Evolutionary conservation across 2,329 filamentous ascomycete species (phyloP), one percentile per base, ranked within the genome.

Genomic region (Fusarium armeniacum): DNA sequence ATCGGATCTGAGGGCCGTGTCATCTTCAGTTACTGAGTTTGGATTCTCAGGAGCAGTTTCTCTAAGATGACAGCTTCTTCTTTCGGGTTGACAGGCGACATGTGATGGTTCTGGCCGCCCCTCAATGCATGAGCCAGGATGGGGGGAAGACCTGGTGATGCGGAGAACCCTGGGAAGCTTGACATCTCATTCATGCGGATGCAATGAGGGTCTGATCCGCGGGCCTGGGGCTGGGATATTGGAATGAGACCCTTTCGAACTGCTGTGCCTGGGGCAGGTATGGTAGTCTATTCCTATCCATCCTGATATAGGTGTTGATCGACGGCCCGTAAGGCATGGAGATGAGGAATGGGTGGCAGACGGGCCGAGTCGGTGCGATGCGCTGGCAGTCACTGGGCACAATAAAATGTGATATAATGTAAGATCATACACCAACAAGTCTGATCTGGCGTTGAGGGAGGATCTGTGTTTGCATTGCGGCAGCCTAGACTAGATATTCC

Each of bases 1-100:
- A 54, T 57, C 69, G 71, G 71, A 70, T 71, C 59, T 51, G 58
- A 73, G 71, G 71, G 50, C 69, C 71, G 67, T 47, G 58, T 16
- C 40, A 58, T 51, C 24, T 26, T 40, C 26, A 46, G 12, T 44
- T 44, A 44, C 16, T 50, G 41, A 41, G 33, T 51, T 40, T 33
- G 51, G 38, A 46, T 18, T 50, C 4, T 24, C 50, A 33, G 16
- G 45, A 40, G 41, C 41, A 26, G 30, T 38, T 32, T 24, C 24
- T 43, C 58, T n/a, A 49, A 61, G 58, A 62, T 69, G 50, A 67
- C 18, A 61, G 58, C 67, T 64, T 62, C 63, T 71, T 22, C 13
- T 58, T 58, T 70, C 30, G 61, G 71, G 36, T 70, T 61, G 62
- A 51, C 41, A 57, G 32, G 57, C 50, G 30, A 43, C 71, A 72